phyloP scores from a whole-genome alignment of 2,329 filamentous ascomycete species.

The Talaromyces sp. region DNA sequence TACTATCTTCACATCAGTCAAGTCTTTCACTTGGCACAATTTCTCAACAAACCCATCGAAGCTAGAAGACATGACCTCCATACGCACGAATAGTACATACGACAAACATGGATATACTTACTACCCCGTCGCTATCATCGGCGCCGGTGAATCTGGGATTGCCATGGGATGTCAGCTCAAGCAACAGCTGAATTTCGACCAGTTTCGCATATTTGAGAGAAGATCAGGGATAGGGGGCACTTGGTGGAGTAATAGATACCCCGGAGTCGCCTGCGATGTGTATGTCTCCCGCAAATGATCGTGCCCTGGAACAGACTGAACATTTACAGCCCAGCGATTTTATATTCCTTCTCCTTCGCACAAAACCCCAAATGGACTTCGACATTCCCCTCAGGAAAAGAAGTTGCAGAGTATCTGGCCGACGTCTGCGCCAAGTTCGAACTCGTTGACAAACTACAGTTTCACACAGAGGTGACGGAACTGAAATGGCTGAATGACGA shows the following conservation, averaged over 20 bases:
- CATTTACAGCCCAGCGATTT: constrained; percentile 50
- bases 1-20: neutral
- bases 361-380: constrained; percentile 54
- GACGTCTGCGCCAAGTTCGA: constrained; percentile 54
- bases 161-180: constrained; percentile 61
- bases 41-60: neutral
- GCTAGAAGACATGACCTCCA: constrained; percentile 28
- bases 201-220: constrained; percentile 62
- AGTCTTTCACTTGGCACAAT: neutral
- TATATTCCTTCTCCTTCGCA: constrained; percentile 59
- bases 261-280: constrained; percentile 58
- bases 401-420: constrained; percentile 54
- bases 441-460: constrained; percentile 58
- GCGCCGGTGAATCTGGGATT: constrained; percentile 63
- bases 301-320: neutral
- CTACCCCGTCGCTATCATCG: constrained; percentile 57
- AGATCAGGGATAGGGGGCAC: constrained; percentile 61
- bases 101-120: constrained; percentile 44
- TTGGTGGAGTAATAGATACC: constrained; percentile 64
- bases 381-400: constrained; percentile 49
- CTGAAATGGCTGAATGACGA: constrained; percentile 55
- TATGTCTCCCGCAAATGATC: constrained; percentile 26
- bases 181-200: constrained; percentile 57
- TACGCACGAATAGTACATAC: constrained; percentile 42
- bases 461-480: constrained; percentile 57